These are phyloP conservation scores for Trichoderma sp. DNA, from an alignment of 2,329 filamentous ascomycete species.

Conservation along the genomic window DNA sequence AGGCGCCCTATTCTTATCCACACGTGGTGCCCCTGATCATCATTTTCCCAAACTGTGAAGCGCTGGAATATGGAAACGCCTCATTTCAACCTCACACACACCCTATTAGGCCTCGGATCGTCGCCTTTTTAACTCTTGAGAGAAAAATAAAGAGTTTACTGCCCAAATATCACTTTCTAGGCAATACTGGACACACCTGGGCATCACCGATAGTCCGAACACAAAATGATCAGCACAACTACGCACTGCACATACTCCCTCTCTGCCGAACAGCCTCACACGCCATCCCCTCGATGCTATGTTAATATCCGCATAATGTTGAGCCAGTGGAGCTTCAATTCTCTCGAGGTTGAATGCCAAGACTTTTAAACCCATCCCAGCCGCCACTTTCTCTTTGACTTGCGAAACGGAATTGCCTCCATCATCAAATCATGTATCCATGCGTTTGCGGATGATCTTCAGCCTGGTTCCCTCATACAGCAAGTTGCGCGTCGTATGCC, in stretches of 20 bases:
- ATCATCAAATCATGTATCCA: neutral
- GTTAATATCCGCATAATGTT: neutral
- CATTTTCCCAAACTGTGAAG: neutral
- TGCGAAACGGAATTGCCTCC: neutral
- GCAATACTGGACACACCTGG: neutral
- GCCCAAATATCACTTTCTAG: neutral
- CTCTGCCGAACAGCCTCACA: neutral
- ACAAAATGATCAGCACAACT: neutral
- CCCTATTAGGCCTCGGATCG: neutral
- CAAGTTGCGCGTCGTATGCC: neutral
- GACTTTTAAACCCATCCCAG: neutral
- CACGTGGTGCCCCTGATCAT: conserved; percentile 13
- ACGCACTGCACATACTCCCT: neutral
- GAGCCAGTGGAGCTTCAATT: neutral
- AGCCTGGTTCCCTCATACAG: neutral
- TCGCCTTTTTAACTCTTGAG: neutral
- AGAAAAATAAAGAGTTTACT: neutral
- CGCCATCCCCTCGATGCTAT: neutral
- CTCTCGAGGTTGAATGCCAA: neutral
- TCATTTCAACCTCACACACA: neutral
- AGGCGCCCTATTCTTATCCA: neutral
- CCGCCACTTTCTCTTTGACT: neutral
- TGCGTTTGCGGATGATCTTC: neutral
- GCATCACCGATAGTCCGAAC: neutral
- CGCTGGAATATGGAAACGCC: neutral